Evolutionary conservation across 495 filamentous ascomycete genomes (phyloP).

Genomic region (Beverwykella pulmonaria): DNA sequence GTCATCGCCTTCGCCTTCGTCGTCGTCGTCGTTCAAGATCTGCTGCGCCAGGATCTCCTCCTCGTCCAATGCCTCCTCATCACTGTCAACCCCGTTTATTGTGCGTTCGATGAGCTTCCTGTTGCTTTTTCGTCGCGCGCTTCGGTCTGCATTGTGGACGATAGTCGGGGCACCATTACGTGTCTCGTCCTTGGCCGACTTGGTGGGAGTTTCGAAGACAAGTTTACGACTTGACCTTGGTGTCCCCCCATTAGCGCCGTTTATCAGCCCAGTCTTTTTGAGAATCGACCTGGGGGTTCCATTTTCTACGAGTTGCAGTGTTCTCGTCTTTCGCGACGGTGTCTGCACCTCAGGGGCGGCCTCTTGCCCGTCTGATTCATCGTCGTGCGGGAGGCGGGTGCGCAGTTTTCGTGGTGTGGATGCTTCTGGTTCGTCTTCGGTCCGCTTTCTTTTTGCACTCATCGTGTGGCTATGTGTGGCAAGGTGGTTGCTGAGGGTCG

Average conservation of each 20-base stretch:
- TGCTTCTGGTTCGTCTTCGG: conserved; percentile 19
- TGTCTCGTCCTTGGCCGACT: conserved; percentile 24
- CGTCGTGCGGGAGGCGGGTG: conserved; percentile 3
- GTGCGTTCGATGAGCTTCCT: conserved; percentile 69
- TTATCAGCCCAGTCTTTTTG: conserved; percentile 12
- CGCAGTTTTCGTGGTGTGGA: conserved; percentile 24
- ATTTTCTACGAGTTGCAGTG: conserved; percentile 7
- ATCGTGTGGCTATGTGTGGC: conserved; percentile 5
- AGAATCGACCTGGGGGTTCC: conserved; percentile 29
- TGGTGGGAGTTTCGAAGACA: conserved; percentile 31
- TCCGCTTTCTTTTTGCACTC: conserved; percentile 36
- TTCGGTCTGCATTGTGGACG: conserved; percentile 72
- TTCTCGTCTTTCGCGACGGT: conserved; percentile 23
- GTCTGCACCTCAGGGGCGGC: conserved; percentile 24
- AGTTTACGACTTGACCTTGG: conserved; percentile 33
- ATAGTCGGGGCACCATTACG: conserved; percentile 55
- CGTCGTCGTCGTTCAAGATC: conserved; percentile 62
- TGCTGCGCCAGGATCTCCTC: conserved; percentile 72
- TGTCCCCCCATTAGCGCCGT: conserved; percentile 24
- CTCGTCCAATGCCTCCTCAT: conserved; percentile 76
- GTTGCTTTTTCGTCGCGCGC: conserved; percentile 83
- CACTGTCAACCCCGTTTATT: conserved; percentile 54
- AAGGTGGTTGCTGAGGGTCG: background rate
- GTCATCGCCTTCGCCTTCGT: conserved; percentile 55
- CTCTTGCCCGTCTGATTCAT: conserved; percentile 11